Conservation (phyloP, 2,329 filamentous ascomycete species). For the Elsinoe perseae region DNA sequence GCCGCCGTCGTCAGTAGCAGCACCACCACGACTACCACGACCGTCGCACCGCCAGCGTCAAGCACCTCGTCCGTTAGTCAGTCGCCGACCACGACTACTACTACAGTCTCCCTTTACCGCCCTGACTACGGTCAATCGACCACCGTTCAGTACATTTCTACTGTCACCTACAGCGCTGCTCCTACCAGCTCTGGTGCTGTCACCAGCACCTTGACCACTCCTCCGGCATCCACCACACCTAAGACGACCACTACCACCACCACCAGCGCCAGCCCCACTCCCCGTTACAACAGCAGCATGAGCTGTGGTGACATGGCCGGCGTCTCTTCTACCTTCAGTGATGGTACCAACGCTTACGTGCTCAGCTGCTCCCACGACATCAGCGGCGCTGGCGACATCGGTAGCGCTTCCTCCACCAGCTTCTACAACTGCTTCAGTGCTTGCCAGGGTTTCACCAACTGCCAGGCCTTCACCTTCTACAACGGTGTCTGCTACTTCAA, state of each 20-base stretch:
- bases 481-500: conserved; percentile 12
- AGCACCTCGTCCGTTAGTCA: not conserved
- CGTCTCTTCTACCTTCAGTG: not conserved
- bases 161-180: conserved; percentile 5
- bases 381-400: conserved; percentile 14
- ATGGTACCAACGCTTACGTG: conserved; percentile 8
- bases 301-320: not conserved
- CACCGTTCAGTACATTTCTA: conserved; percentile 3
- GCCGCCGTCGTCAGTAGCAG: not conserved
- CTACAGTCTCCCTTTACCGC: not conserved
- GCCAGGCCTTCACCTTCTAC: conserved; percentile 16
- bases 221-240: not conserved
- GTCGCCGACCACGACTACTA: not conserved
- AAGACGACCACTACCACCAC: conserved; percentile 6
- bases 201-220: conserved; percentile 1
- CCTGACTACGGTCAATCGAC: not conserved
- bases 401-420: conserved; percentile 12
- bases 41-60: not conserved
- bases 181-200: not conserved
- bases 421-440: conserved; percentile 18
- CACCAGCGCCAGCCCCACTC: conserved; percentile 1
- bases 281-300: conserved; percentile 8
- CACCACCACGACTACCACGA: not conserved
- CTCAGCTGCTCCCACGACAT: not conserved
- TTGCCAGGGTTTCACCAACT: conserved; percentile 15